Conservation (phyloP, 768 basidiomycete species). For the Xanthoconium purpureum region DNA sequence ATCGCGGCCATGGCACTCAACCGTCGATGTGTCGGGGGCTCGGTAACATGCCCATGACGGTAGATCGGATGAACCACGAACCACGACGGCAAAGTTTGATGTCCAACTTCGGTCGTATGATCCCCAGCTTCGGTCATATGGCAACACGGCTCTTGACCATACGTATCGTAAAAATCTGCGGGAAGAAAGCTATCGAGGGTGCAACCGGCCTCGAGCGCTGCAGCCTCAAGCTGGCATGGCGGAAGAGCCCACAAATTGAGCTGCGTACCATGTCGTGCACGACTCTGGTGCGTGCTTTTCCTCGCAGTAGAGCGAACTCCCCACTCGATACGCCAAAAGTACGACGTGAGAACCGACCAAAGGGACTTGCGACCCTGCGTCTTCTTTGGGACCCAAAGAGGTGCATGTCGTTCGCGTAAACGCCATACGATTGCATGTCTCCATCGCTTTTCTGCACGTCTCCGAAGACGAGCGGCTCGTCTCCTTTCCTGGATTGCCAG, state of each 20-base stretch:
- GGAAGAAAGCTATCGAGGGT: conserved; percentile 53
- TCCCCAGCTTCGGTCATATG: not conserved
- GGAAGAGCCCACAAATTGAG: conserved; percentile 64
- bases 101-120: not conserved
- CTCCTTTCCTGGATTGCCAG: conserved; percentile 45
- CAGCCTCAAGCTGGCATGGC: conserved; percentile 51
- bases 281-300: conserved; percentile 6
- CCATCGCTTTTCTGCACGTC: conserved; percentile 54
- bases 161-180: conserved; percentile 28
- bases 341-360: conserved; percentile 8
- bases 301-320: not conserved
- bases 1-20: conserved; percentile 56
- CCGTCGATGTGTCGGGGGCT: conserved; percentile 52
- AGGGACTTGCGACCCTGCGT: not conserved
- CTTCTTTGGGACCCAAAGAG: conserved; percentile 52
- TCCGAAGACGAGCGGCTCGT: conserved; percentile 39
- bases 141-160: not conserved
- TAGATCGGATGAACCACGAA: conserved; percentile 22
- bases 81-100: conserved; percentile 14
- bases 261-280: conserved; percentile 45
- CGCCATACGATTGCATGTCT: conserved; percentile 60
- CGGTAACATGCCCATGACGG: conserved; percentile 5
- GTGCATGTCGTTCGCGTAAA: conserved; percentile 46
- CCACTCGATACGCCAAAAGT: conserved; percentile 13
- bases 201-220: conserved; percentile 67